A percentile compares a stretch with the other conserved stretches of the same genome.
Conservation (phyloP, 768 basidiomycete species). For the Multifurca ochricompacta region DNA sequence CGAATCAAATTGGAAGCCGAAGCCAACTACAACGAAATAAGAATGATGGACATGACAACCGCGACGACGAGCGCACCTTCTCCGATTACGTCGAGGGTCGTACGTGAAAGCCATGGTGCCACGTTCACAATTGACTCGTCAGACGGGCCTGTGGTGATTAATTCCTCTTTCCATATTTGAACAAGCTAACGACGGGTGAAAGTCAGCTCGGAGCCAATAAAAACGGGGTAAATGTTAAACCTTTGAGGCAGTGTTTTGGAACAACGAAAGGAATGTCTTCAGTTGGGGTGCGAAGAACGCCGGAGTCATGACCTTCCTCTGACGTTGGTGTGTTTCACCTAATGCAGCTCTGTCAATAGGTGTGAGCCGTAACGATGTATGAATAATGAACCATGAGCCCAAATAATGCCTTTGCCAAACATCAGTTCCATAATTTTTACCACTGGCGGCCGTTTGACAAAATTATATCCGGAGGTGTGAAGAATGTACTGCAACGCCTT, state of each 20-base stretch:
- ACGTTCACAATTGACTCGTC: slow-evolving; percentile 15
- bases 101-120: slow-evolving; percentile 21
- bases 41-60: background rate
- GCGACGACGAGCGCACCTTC: slow-evolving; percentile 15
- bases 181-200: slow-evolving; percentile 11
- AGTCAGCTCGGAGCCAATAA: background rate
- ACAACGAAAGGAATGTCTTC: slow-evolving; percentile 21
- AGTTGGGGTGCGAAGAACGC: slow-evolving; percentile 24
- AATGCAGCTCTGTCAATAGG: background rate
- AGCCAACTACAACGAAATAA: slow-evolving; percentile 15
- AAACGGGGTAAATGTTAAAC: background rate
- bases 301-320: slow-evolving; percentile 25
- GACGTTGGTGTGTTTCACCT: slow-evolving; percentile 22
- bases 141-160: background rate
- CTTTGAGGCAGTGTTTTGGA: slow-evolving; percentile 20
- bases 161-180: slow-evolving; percentile 22
- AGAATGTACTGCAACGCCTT: slow-evolving; percentile 26
- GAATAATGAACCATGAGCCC: slow-evolving; percentile 17
- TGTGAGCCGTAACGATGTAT: background rate
- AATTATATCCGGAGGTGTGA: slow-evolving; percentile 26
- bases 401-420: slow-evolving; percentile 20
- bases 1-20: slow-evolving; percentile 22
- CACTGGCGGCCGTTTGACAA: slow-evolving; percentile 3
- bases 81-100: slow-evolving; percentile 25
- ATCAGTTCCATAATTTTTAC: slow-evolving; percentile 13